phyloP scores from a whole-genome alignment of 129 eudicot genomes.

The Calendula officinalis region DNA sequence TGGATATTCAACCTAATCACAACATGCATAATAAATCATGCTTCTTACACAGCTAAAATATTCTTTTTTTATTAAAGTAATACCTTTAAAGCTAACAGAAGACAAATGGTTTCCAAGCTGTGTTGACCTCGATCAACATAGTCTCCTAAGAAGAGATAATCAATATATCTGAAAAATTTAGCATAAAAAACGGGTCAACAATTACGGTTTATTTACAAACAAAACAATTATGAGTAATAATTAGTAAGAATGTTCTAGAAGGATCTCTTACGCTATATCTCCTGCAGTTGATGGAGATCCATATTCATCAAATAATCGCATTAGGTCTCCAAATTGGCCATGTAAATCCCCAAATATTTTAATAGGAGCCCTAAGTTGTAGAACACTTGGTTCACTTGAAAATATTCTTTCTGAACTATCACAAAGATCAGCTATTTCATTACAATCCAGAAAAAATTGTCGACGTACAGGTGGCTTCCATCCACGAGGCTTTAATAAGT shows the following conservation, averaged over 20 bases:
- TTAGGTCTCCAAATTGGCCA: constrained; percentile 98
- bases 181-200: background rate
- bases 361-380: constrained; percentile 89
- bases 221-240: background rate
- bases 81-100: constrained; percentile 95
- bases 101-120: constrained; percentile 92
- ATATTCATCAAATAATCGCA: constrained; percentile 97
- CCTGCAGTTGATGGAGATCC: constrained; percentile 99
- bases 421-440: constrained; percentile 92
- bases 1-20: constrained; percentile 79
- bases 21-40: constrained; percentile 2
- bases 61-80: too few species aligned
- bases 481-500: constrained; percentile 92
- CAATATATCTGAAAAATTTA: constrained; percentile 66
- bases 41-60: too few species aligned
- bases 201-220: background rate
- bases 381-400: constrained; percentile 85
- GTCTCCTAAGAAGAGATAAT: constrained; percentile 97
- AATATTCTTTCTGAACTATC: constrained; percentile 90
- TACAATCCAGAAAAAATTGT: constrained; percentile 88
- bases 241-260: background rate
- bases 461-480: constrained; percentile 98
- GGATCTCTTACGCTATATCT: constrained; percentile 76
- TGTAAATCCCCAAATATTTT: constrained; percentile 97
- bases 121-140: constrained; percentile 97